phyloP scores from a whole-genome alignment of 2,329 filamentous ascomycete species.

The Monosporascus sp. region DNA sequence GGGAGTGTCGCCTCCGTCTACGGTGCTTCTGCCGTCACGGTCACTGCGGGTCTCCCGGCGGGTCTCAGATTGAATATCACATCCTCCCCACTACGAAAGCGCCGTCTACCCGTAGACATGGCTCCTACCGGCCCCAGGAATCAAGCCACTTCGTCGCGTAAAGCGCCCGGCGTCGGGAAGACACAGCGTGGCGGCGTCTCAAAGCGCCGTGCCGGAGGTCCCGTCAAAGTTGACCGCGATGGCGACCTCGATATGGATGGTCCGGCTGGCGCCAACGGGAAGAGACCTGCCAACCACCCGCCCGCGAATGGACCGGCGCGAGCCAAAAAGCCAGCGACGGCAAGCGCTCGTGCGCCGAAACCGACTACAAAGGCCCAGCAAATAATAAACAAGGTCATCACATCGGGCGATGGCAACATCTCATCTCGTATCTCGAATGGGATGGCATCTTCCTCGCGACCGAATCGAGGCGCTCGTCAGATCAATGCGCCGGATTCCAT shows the following conservation, averaged over 20 bases:
- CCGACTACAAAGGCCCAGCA: constrained; percentile 31
- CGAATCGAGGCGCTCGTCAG: constrained; percentile 11
- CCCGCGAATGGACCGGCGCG: constrained; percentile 9
- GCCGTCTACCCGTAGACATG: constrained; percentile 11
- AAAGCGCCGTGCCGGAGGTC: constrained; percentile 38
- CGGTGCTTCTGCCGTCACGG: too few species aligned
- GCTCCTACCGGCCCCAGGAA: constrained; percentile 16
- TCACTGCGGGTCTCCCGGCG: too few species aligned
- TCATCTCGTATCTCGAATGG: constrained; percentile 30
- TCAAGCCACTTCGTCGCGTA: constrained; percentile 14
- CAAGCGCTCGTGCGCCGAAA: constrained; percentile 17
- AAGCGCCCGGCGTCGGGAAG: constrained; percentile 16
- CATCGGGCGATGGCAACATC: constrained; percentile 26
- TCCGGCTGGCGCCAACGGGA: constrained; percentile 27
- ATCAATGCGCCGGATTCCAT: constrained; percentile 24
- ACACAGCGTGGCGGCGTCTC: constrained; percentile 41
- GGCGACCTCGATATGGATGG: constrained; percentile 56
- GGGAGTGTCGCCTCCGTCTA: too few species aligned
- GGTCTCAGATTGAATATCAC: background rate
- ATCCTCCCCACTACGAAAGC: background rate
- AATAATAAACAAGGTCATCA: constrained; percentile 38
- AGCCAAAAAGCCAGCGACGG: constrained; percentile 10
- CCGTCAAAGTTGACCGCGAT: constrained; percentile 43
- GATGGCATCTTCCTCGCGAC: constrained; percentile 19
- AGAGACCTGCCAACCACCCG: constrained; percentile 14